These are phyloP conservation scores for Hemisphaericaspora nanyangensis DNA, from an alignment of 805 yeast genomes.

Conservation along the genomic window DNA sequence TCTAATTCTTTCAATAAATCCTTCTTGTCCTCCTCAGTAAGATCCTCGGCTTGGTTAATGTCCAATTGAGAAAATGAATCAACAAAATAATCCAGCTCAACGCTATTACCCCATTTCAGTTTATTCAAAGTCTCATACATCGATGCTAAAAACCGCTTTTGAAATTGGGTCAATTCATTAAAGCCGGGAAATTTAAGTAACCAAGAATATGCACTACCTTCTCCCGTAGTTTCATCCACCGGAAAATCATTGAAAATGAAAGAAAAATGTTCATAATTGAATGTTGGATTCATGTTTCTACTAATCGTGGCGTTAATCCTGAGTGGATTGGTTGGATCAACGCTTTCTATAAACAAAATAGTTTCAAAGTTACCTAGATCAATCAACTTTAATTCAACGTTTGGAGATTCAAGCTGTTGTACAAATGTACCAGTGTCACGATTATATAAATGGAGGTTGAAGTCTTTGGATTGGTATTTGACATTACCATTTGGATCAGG, in stretches of 20 bases:
- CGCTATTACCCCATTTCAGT: constrained; percentile 43
- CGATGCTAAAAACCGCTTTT: constrained; percentile 46
- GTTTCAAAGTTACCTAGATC: constrained; percentile 50
- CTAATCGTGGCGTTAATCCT: constrained; percentile 16
- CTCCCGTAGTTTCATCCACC: constrained; percentile 11
- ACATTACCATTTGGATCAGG: constrained; percentile 14
- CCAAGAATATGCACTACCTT: constrained; percentile 52
- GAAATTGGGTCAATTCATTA: constrained; percentile 46
- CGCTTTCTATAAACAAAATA: constrained; percentile 43
- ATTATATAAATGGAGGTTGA: constrained; percentile 58
- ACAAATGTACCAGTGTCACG: constrained; percentile 46
- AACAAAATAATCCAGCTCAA: constrained; percentile 53
- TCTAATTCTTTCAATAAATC: constrained; percentile 24
- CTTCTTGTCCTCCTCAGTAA: constrained; percentile 25
- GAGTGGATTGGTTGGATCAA: constrained; percentile 1
- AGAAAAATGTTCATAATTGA: constrained; percentile 51
- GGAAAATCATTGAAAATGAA: constrained; percentile 61
- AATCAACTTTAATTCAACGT: constrained; percentile 29
- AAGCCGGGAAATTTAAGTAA: constrained; percentile 50
- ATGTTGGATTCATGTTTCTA: constrained; percentile 60
- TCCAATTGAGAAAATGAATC: constrained; percentile 45
- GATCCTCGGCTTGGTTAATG: constrained; percentile 20
- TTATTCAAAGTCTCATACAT: constrained; percentile 61
- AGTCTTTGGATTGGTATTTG: constrained; percentile 17
- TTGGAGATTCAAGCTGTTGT: constrained; percentile 30